A percentile compares a stretch with the other conserved stretches of the same genome.
phyloP scores from a whole-genome alignment of 2,329 filamentous ascomycete species.

The Metarhizium humberi region DNA sequence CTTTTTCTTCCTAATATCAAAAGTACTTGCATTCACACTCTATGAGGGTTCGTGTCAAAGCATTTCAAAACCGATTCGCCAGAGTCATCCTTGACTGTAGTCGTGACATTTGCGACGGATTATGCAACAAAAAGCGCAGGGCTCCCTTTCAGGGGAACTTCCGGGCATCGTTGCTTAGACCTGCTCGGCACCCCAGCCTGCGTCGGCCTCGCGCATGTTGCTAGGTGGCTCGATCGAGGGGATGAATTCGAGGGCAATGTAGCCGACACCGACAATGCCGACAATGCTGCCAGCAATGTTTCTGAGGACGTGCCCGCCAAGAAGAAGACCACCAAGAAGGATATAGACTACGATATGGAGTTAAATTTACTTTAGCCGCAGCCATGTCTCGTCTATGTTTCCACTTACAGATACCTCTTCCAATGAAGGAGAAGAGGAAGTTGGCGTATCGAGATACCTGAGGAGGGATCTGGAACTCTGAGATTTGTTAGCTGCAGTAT shows the following conservation, averaged over 20 bases:
- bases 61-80: background rate
- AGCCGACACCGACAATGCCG: slow-evolving; percentile 68
- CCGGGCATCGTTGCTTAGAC: slow-evolving; percentile 38
- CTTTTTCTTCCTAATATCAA: background rate
- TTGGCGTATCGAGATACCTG: slow-evolving; percentile 90
- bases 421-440: slow-evolving; percentile 96
- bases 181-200: slow-evolving; percentile 69
- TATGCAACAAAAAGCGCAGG: background rate
- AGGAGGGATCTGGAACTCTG: slow-evolving; percentile 90
- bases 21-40: background rate
- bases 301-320: slow-evolving; percentile 57
- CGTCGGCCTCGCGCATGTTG: slow-evolving; percentile 72
- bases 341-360: slow-evolving; percentile 65
- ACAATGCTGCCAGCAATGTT: slow-evolving; percentile 72
- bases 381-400: background rate
- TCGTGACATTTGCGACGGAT: background rate
- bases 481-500: slow-evolving; percentile 12
- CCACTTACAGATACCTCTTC: slow-evolving; percentile 82
- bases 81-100: background rate
- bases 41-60: background rate
- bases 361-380: background rate
- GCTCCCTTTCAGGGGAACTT: background rate
- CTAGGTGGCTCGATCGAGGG: slow-evolving; percentile 71
- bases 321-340: slow-evolving; percentile 81
- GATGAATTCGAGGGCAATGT: slow-evolving; percentile 66